Evolutionary conservation across 345 rosid species (phyloP).

Genomic region (Salix caprea): DNA sequence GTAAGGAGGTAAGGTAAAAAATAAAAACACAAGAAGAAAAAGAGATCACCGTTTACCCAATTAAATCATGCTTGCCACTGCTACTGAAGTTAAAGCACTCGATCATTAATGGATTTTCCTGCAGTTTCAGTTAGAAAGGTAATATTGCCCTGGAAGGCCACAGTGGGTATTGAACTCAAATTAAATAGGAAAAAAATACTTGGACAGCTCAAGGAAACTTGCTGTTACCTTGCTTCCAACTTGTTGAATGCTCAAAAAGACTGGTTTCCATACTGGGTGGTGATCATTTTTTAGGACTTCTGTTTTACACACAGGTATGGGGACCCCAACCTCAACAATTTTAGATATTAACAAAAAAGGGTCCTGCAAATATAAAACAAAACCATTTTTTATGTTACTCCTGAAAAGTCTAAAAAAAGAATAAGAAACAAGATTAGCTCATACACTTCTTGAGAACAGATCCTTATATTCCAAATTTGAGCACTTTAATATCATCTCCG

Average conservation of each 20-base stretch:
- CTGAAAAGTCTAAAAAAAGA: constrained; percentile 3
- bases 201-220: not conserved
- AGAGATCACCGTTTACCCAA: constrained; percentile 46
- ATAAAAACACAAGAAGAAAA: constrained; percentile 9
- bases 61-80: constrained; percentile 64
- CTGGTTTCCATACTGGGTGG: constrained; percentile 69
- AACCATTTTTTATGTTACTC: constrained; percentile 8
- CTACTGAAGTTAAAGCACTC: constrained; percentile 67
- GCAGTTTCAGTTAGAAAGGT: constrained; percentile 20
- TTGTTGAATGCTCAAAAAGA: constrained; percentile 74
- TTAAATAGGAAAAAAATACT: not conserved
- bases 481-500: constrained; percentile 72
- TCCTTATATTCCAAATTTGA: constrained; percentile 73
- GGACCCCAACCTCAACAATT: constrained; percentile 50
- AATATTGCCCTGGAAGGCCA: constrained; percentile 4
- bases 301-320: constrained; percentile 81
- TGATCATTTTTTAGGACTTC: constrained; percentile 77
- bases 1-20: not conserved
- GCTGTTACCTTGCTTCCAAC: constrained; percentile 78
- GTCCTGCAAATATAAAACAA: constrained; percentile 47
- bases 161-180: not conserved
- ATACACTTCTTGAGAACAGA: constrained; percentile 79
- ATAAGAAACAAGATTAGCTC: constrained; percentile 21
- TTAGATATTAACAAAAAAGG: constrained; percentile 88
- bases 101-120: constrained; percentile 58